Conservation (phyloP, 1,284 basidiomycete genomes). For the Trichosporon ovoides region DNA sequence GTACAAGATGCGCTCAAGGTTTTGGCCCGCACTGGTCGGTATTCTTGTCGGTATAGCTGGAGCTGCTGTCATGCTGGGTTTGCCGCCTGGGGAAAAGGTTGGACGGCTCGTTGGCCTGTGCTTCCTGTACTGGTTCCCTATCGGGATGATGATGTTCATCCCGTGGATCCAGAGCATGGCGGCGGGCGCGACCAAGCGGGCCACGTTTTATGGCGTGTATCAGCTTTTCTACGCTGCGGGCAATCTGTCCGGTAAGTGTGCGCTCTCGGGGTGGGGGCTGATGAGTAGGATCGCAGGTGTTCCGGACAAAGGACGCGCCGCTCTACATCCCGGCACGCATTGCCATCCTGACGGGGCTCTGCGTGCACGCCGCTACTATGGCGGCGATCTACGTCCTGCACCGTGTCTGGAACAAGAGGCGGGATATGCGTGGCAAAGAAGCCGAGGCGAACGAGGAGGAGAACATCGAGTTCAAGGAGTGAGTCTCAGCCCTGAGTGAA, state of each 20-base stretch:
- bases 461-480: constrained; percentile 2
- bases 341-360: background rate
- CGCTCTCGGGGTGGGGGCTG: too few relatives aligned
- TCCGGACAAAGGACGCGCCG: constrained; percentile 10
- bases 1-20: background rate
- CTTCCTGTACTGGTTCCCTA: background rate
- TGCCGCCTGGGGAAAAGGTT: background rate
- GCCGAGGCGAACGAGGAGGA: background rate
- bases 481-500: too few relatives aligned
- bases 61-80: background rate
- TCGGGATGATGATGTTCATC: background rate
- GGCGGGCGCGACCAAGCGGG: background rate
- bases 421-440: too few relatives aligned
- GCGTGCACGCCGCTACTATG: background rate
- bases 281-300: too few relatives aligned
- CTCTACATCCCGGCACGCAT: constrained; percentile 4
- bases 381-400: background rate
- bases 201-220: background rate
- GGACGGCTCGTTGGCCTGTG: background rate
- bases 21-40: background rate
- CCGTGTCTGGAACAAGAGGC: background rate
- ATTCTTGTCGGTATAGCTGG: background rate
- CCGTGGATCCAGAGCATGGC: background rate
- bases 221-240: constrained; percentile 8
- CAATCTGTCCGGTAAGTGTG: constrained; percentile 14